Percentiles rank a stretch among this genome's conserved stretches.
These are phyloP conservation scores for Eurotiales sp. DNA, from an alignment of 2,329 filamentous ascomycete genomes.

Conservation along the genomic window DNA sequence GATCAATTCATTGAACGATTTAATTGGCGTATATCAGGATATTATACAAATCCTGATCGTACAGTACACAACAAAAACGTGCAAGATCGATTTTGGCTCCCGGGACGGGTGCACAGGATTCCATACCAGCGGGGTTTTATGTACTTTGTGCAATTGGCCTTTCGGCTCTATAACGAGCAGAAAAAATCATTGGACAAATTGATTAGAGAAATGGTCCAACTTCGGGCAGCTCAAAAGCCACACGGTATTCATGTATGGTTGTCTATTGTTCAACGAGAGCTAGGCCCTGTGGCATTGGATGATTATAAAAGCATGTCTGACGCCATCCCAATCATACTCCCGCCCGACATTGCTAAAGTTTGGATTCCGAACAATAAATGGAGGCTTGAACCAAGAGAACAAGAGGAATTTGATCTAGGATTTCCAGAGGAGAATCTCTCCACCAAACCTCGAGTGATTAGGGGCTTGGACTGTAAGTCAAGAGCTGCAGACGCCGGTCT, in stretches of 20 bases:
- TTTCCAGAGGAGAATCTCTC: slow-evolving; percentile 7
- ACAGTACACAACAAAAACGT: not conserved
- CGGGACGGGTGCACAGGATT: not conserved
- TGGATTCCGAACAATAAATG: slow-evolving; percentile 4
- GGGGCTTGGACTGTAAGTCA: not conserved
- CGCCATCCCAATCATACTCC: not conserved
- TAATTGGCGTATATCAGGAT: not conserved
- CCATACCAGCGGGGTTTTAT: slow-evolving; percentile 3
- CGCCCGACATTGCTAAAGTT: not conserved
- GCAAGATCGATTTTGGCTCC: slow-evolving; percentile 6
- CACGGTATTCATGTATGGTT: slow-evolving; percentile 7
- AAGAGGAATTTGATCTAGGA: not conserved
- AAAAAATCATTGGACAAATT: not conserved
- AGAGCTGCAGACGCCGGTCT: slow-evolving; percentile 5
- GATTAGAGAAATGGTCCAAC: not conserved
- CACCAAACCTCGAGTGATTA: not conserved
- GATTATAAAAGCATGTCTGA: slow-evolving; percentile 6
- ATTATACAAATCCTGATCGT: slow-evolving; percentile 6
- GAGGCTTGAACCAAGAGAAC: not conserved
- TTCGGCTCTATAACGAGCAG: not conserved
- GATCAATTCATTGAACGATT: slow-evolving; percentile 4
- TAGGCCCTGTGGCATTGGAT: not conserved
- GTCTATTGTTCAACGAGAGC: not conserved
- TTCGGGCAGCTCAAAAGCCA: not conserved
- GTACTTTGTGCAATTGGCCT: slow-evolving; percentile 6